Evolutionary conservation across 2,329 filamentous ascomycete species (phyloP), one percentile per base, ranked within the genome.

Genomic region (Bisporella sp.): DNA sequence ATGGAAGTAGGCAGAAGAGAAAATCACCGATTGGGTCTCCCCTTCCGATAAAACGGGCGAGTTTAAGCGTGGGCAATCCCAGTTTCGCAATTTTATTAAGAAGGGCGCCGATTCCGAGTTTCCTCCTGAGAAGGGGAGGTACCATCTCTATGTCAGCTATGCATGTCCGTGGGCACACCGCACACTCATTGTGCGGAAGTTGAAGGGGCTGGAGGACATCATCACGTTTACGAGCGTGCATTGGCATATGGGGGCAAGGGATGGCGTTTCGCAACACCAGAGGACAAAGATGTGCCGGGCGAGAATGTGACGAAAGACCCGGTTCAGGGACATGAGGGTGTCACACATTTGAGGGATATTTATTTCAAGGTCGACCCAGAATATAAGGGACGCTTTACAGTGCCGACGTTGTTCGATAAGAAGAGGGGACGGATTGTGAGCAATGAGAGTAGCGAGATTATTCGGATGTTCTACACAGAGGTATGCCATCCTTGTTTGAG

Each of bases 191-290:
- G 86, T 87, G 2, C 80, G 92, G 52, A 85, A 89, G 67, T 78
- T 99, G 62, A 99, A 97, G 73, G 93, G 92, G 0, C 77, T 99
- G 0, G 87, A 97, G 61, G 85, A 95, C 50, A 78, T 93, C 57
- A 84, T 99, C 59, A 76, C 78, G 21, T 65, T 51, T 41, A 65
- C 63, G 0, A 54, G 55, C 21, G 64, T 66, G 9, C 64, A 66
- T 43, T 66, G 64, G 92, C 85, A 96, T 62, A 82, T 97, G 73
- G 76, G 69, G 31, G 66, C 43, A 73, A 75, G 32, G 81, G 84
- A 47, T 88, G 84, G 84, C 77, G 81, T 28, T 88, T 88, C 60
- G 78, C 74, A 5, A 79, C 75, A 1, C 13, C 72, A 0, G 76
- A 78, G 13, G 84, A 86, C 54, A 73, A 80, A 56, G 35, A 37